A percentile compares a stretch with the other conserved stretches of the same genome.
Conservation (phyloP, 371 early-diverging fungal genomes). For the Amoeboaphelidium occidentale region DNA sequence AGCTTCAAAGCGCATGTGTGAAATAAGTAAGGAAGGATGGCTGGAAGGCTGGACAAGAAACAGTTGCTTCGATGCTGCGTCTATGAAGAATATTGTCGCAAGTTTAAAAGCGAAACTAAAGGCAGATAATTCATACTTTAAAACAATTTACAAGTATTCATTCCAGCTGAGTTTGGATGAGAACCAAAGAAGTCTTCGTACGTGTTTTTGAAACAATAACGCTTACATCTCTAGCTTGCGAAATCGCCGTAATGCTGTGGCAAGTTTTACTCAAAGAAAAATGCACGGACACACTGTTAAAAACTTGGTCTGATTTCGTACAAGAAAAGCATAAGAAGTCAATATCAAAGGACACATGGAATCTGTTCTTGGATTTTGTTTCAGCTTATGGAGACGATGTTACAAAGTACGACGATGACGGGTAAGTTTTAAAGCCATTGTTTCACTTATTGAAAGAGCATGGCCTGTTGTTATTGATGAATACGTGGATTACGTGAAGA, state of each 20-base stretch:
- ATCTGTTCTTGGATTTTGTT: slow-evolving; percentile 48
- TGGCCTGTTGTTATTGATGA: slow-evolving; percentile 62
- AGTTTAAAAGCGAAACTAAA: slow-evolving; percentile 22
- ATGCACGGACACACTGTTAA: slow-evolving; percentile 17
- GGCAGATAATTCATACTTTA: slow-evolving; percentile 22
- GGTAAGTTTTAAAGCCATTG: slow-evolving; percentile 6
- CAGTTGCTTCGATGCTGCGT: slow-evolving; percentile 34
- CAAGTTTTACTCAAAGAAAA: not conserved
- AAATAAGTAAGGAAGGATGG: slow-evolving; percentile 31
- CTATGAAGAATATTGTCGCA: slow-evolving; percentile 27
- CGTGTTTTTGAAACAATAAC: slow-evolving; percentile 1
- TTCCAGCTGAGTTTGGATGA: slow-evolving; percentile 39
- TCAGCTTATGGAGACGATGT: slow-evolving; percentile 29
- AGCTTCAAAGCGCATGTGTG: slow-evolving; percentile 44
- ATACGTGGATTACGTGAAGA: slow-evolving; percentile 14
- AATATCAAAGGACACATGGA: slow-evolving; percentile 66
- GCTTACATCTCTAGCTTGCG: slow-evolving; percentile 22
- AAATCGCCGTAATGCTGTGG: slow-evolving; percentile 52
- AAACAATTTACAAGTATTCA: slow-evolving; percentile 46
- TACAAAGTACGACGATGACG: slow-evolving; percentile 40
- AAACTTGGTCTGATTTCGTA: slow-evolving; percentile 44
- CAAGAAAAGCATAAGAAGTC: slow-evolving; percentile 40
- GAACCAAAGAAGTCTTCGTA: slow-evolving; percentile 50
- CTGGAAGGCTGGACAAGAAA: slow-evolving; percentile 32
- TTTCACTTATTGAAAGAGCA: slow-evolving; percentile 16